Conservation (phyloP, 1,284 basidiomycete genomes). For the Melanopsichium pennsylvanicum region DNA sequence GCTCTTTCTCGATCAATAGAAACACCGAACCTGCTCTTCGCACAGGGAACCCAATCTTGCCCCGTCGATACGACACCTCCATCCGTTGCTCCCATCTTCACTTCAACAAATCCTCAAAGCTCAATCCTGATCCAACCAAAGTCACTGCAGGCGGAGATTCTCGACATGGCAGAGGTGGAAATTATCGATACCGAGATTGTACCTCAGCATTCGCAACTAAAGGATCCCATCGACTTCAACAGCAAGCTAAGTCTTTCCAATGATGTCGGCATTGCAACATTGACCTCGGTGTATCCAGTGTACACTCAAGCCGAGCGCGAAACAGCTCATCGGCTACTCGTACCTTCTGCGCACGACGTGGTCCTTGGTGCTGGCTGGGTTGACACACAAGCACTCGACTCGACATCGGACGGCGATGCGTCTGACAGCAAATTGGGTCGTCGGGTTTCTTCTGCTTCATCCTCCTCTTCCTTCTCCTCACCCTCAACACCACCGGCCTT, state of each 20-base stretch:
- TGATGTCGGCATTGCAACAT: too few relatives aligned
- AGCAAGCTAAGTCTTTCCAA: too few relatives aligned
- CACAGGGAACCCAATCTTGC: too few relatives aligned
- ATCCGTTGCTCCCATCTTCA: too few relatives aligned
- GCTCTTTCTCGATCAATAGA: too few relatives aligned
- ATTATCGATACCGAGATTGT: constrained; percentile 40
- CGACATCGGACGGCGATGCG: background rate
- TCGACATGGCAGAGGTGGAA: constrained; percentile 24
- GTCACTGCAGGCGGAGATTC: too few relatives aligned
- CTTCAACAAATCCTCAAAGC: too few relatives aligned
- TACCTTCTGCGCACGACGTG: constrained; percentile 33
- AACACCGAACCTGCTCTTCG: too few relatives aligned
- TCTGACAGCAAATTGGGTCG: background rate
- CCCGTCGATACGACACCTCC: too few relatives aligned
- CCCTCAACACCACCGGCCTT: background rate
- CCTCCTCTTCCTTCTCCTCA: constrained; percentile 11
- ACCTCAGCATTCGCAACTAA: background rate
- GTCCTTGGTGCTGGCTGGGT: constrained; percentile 49
- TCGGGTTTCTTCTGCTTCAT: constrained; percentile 13
- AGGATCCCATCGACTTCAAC: background rate
- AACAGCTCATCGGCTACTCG: constrained; percentile 30
- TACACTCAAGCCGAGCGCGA: constrained; percentile 32
- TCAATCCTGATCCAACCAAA: too few relatives aligned
- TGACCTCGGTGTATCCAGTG: constrained; percentile 7
- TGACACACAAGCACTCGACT: constrained; percentile 3